Base-by-base conservation (phyloP, 148 eudicot genomes). In the Silene latifolia region DNA sequence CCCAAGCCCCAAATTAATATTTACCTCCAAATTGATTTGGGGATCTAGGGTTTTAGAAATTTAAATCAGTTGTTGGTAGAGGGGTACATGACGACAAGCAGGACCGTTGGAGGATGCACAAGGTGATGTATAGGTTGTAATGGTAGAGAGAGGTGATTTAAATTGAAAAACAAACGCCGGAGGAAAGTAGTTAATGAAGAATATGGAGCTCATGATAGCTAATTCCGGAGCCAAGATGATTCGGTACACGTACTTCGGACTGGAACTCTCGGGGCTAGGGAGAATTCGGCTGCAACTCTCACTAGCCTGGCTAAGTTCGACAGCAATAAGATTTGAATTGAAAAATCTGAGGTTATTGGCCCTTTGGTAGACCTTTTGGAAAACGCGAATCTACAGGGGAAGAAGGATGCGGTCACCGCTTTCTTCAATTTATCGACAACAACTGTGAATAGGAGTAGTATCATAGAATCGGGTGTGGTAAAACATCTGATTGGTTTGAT, bases 241-340 rank as follows among this genome's bases (percentile, higher is more conserved):
- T 79, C 91, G 74, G 84, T 94, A 60, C 90, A 88, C 68, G 96
- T 94, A 51, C 93, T 94, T 14, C 72, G 81, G 73, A 87, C 88
- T 0, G 98, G 98, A 29, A 91, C 83, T 74, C 81, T 86, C 20
- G 93, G 89, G 69, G 97, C 98, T 62, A 88, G 80, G 77, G 93
- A 93, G 79, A 93, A 93, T 78, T 80, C 97, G 23, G 98, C 98
- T 73, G 97, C 94, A 13, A 83, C 98, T 62, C 93, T 93, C 47
- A 91, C 85, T 70, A 88, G 90, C 75, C 89, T 93, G 56, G 85
- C 97, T 3, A 84, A 83, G 73, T 84, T 88, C n/a, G 88, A 88
- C 74, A 93, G 89, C 5, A 89, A 89, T 78, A 89, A 87, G 76
- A 74, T 81, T 13, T 76, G 64, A 76, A 93, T 93, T 44, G 97